phyloP scores from a whole-genome alignment of 805 yeast genomes.

The Limtongozyma cylindracea region DNA sequence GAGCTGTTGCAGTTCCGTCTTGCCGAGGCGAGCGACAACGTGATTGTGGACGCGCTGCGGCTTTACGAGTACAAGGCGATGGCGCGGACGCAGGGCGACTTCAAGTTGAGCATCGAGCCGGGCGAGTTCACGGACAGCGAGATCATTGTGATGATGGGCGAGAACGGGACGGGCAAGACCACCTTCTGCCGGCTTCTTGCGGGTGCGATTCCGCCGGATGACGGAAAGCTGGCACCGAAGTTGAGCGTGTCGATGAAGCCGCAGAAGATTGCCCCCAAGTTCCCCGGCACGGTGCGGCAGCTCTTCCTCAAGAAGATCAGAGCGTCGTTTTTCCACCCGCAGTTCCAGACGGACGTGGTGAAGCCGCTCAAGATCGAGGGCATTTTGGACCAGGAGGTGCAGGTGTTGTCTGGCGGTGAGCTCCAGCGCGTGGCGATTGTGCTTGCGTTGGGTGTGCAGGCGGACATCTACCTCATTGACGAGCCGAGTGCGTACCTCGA shows the following conservation, averaged over 20 bases:
- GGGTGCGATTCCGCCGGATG: conserved; percentile 78
- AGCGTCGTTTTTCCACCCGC: conserved; percentile 84
- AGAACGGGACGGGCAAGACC: conserved; percentile 98
- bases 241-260: conserved; percentile 95
- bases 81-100: conserved; percentile 90
- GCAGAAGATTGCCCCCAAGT: conserved; percentile 96
- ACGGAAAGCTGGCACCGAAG: conserved; percentile 56
- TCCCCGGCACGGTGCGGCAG: conserved; percentile 97
- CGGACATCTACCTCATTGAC: conserved; percentile 91
- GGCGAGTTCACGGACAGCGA: conserved; percentile 95
- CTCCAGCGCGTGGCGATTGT: conserved; percentile 98
- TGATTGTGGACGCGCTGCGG: conserved; percentile 55
- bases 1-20: conserved; percentile 88
- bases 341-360: conserved; percentile 93
- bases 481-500: conserved; percentile 98
- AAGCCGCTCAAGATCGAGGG: conserved; percentile 87
- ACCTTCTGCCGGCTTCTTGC: conserved; percentile 91
- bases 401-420: conserved; percentile 97
- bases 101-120: conserved; percentile 52
- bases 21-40: conserved; percentile 66
- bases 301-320: conserved; percentile 90
- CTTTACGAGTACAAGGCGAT: conserved; percentile 57
- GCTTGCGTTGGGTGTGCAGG: conserved; percentile 77
- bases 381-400: conserved; percentile 93
- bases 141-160: conserved; percentile 98